Evolutionary conservation across 495 filamentous ascomycete genomes (phyloP).

Genomic region (Talaromyces liani): DNA sequence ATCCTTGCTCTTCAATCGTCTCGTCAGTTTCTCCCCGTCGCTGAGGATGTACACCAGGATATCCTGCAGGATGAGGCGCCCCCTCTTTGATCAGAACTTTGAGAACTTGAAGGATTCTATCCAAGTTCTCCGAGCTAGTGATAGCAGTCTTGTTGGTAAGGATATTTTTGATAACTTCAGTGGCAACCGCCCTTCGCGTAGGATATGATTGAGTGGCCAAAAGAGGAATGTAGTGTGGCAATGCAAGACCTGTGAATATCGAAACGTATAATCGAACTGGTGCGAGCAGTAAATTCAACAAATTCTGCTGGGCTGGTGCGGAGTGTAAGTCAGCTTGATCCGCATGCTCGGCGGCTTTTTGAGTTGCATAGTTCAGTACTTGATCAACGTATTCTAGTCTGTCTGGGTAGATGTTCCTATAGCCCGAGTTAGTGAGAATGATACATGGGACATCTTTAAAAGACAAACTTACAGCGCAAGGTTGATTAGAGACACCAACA

Average conservation of each 20-base stretch:
- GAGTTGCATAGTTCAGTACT: slow-evolving; percentile 78
- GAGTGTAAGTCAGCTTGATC: slow-evolving; percentile 94
- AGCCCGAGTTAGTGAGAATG: no score
- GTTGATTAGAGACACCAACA: slow-evolving; percentile 86
- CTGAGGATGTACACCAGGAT: slow-evolving; percentile 66
- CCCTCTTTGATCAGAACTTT: slow-evolving; percentile 92
- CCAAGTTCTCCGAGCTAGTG: slow-evolving; percentile 66
- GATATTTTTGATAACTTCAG: slow-evolving; percentile 71
- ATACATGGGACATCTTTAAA: no score
- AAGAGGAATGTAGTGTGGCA: slow-evolving; percentile 86
- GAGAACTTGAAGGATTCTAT: slow-evolving; percentile 80
- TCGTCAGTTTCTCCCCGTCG: slow-evolving; percentile 78
- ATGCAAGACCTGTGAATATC: slow-evolving; percentile 83
- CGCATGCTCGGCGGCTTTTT: slow-evolving; percentile 81
- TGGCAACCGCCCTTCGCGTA: slow-evolving; percentile 82
- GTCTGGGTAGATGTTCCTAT: slow-evolving; percentile 89
- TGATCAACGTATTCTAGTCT: slow-evolving; percentile 93
- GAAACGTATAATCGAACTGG: slow-evolving; percentile 86
- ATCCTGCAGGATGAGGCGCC: slow-evolving; percentile 72
- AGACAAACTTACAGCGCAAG: slow-evolving; percentile 65
- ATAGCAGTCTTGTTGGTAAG: slow-evolving; percentile 75
- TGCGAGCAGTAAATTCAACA: slow-evolving; percentile 78
- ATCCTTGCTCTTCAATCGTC: slow-evolving; percentile 95
- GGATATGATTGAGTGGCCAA: slow-evolving; percentile 89
- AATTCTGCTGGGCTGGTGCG: slow-evolving; percentile 73